Evolutionary conservation across 257 asterid genomes (phyloP).

Genomic region (Scutellaria barbata): DNA sequence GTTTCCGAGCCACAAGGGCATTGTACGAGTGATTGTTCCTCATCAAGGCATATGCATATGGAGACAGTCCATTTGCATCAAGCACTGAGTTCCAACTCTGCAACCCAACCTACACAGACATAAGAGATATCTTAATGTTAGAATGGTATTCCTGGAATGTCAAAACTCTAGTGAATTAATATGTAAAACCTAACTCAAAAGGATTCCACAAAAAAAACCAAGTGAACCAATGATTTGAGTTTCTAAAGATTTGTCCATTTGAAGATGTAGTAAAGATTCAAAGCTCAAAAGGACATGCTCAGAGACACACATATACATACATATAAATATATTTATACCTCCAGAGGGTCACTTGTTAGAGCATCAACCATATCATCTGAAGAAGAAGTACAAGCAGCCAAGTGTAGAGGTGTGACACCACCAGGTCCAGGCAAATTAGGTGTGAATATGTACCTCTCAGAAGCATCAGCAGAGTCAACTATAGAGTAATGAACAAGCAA

Average conservation of each 20-base stretch:
- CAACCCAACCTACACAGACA: conserved; percentile 64
- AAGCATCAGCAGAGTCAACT: conserved; percentile 41
- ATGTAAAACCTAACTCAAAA: too few species aligned
- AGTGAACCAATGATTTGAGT: background rate
- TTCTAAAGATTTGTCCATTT: background rate
- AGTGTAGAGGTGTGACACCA: conserved; percentile 83
- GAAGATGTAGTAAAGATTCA: background rate
- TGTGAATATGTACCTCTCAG: conserved; percentile 55
- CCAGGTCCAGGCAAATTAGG: conserved; percentile 83
- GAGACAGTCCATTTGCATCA: conserved; percentile 79
- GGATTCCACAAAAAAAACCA: background rate
- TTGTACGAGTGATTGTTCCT: conserved; percentile 76
- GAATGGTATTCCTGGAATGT: background rate
- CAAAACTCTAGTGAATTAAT: background rate
- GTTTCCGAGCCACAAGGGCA: conserved; percentile 62
- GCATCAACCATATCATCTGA: conserved; percentile 70
- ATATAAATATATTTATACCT: conserved; percentile 48
- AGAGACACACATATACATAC: background rate
- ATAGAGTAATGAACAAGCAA: conserved; percentile 54
- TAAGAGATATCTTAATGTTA: background rate
- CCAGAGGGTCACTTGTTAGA: conserved; percentile 71
- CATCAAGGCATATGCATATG: conserved; percentile 72
- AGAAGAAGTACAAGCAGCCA: conserved; percentile 68
- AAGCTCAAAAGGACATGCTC: conserved; percentile 37
- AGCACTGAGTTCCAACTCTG: conserved; percentile 71